Evolutionary conservation across 257 asterid species (phyloP).

Genomic region (Oldenlandia corymbosa): DNA sequence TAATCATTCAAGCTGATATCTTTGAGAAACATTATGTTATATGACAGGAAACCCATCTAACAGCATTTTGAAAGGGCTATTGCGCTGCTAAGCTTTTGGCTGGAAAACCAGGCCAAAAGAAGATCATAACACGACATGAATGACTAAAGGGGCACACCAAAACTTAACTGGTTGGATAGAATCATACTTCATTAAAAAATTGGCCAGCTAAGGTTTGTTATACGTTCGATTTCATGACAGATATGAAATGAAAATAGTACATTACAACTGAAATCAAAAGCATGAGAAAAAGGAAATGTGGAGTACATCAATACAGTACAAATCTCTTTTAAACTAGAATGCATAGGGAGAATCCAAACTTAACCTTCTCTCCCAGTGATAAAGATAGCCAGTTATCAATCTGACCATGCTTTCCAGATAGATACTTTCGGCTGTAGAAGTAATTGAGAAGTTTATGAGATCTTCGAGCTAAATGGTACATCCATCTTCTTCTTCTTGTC

Average conservation of each 20-base stretch:
- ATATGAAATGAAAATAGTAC: background rate
- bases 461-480: constrained; percentile 62
- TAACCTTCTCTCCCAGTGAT: constrained; percentile 61
- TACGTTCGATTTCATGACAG: background rate
- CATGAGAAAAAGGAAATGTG: background rate
- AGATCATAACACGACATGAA: background rate
- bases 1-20: background rate
- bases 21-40: background rate
- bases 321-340: too few relatives aligned
- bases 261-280: background rate
- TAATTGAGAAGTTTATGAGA: constrained; percentile 58
- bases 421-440: constrained; percentile 55
- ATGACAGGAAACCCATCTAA: background rate
- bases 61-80: background rate
- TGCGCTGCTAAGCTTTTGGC: background rate
- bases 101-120: background rate
- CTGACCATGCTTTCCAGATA: constrained; percentile 77
- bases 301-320: background rate
- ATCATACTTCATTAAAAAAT: background rate
- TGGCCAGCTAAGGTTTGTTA: too few relatives aligned
- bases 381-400: constrained; percentile 63
- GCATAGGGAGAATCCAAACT: background rate
- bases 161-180: background rate
- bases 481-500: constrained; percentile 45
- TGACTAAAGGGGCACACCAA: background rate